phyloP scores from a whole-genome alignment of 257 asterid genomes.

The Ocimum tenuiflorum region DNA sequence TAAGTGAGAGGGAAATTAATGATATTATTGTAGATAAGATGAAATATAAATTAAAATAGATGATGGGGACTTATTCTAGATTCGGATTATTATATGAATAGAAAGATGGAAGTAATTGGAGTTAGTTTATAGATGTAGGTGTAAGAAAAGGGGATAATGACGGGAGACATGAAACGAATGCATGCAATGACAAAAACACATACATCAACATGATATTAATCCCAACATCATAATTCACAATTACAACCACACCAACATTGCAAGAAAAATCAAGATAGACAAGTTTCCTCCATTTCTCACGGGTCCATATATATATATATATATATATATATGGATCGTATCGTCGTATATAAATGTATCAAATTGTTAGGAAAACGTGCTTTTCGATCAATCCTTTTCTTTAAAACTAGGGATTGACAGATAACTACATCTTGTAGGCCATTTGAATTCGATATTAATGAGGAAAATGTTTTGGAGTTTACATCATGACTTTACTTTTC shows the following conservation, averaged over 20 bases:
- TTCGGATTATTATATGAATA: no score
- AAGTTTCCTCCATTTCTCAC: slow-evolving; percentile 4
- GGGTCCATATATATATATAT: no score
- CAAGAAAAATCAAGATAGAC: background rate
- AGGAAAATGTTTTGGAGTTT: slow-evolving; percentile 3
- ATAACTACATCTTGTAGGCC: slow-evolving; percentile 3
- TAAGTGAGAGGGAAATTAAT: no score
- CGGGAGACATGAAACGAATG: slow-evolving; percentile 3
- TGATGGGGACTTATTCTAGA: no score
- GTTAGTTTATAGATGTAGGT: background rate
- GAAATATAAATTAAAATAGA: no score
- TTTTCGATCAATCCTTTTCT: slow-evolving; percentile 15
- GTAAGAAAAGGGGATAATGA: no score
- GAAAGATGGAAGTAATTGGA: background rate
- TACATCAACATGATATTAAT: background rate
- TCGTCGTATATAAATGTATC: background rate
- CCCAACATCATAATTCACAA: slow-evolving; percentile 1
- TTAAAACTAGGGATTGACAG: slow-evolving; percentile 1
- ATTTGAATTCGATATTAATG: slow-evolving; percentile 5
- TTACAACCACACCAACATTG: background rate
- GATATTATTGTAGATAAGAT: no score
- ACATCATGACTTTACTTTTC: background rate
- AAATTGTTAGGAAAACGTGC: slow-evolving; percentile 20
- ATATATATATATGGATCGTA: background rate
- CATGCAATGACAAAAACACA: slow-evolving; percentile 3